Percentiles rank a stretch among this genome's conserved stretches.
Conservation (phyloP, 176 grass and related monocot species). For the Rhipidocladum racemiflorum region DNA sequence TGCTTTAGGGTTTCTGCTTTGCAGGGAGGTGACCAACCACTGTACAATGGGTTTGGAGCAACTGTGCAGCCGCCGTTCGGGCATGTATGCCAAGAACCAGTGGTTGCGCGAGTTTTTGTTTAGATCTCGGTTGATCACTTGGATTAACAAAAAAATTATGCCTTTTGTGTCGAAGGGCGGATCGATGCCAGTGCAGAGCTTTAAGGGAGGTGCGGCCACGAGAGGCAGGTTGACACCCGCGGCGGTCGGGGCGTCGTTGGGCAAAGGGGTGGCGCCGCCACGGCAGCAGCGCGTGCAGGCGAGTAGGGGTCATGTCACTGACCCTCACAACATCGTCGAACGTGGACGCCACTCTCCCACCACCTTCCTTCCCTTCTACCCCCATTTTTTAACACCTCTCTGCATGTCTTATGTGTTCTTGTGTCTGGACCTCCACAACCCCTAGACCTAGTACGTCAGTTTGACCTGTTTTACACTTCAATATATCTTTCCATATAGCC, state of each 20-base stretch:
- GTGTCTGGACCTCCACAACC: slow-evolving; percentile 13
- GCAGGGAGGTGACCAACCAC: slow-evolving; percentile 38
- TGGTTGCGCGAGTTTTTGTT: too few species aligned
- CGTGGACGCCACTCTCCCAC: slow-evolving; percentile 51
- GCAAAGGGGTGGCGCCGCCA: slow-evolving; percentile 48
- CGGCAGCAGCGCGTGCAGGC: slow-evolving; percentile 61
- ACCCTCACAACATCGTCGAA: slow-evolving; percentile 90
- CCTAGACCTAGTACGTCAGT: slow-evolving; percentile 5
- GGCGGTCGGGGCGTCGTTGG: slow-evolving; percentile 20
- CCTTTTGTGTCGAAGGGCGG: slow-evolving; percentile 50
- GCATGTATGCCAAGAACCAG: slow-evolving; percentile 27
- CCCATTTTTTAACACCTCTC: slow-evolving; percentile 14
- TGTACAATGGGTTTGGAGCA: slow-evolving; percentile 45
- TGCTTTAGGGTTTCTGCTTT: neutral
- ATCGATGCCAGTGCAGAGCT: slow-evolving; percentile 62
- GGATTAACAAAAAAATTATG: too few species aligned
- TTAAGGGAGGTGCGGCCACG: slow-evolving; percentile 27
- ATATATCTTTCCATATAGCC: neutral
- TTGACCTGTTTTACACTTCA: slow-evolving; percentile 2
- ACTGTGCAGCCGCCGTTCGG: slow-evolving; percentile 32
- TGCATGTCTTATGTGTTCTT: slow-evolving; percentile 9
- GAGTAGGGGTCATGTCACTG: slow-evolving; percentile 70
- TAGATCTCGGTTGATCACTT: too few species aligned
- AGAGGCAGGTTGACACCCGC: slow-evolving; percentile 16
- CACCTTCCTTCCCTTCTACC: slow-evolving; percentile 38